Base-by-base conservation (phyloP, 1,139 yeast species). In the Suhomyces terraborum region DNA sequence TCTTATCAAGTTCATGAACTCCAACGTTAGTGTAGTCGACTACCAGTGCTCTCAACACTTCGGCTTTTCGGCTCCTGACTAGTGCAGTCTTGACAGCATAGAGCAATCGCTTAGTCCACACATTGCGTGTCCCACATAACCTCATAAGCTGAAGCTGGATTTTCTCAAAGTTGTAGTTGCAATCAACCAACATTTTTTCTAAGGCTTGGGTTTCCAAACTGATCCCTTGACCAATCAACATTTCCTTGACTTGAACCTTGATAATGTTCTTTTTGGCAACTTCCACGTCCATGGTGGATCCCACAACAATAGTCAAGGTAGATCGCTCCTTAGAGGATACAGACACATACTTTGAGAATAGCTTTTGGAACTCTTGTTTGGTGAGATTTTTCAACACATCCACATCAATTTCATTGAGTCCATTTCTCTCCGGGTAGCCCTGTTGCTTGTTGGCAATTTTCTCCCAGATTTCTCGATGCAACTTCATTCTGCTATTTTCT, bases 401-500 rank as follows among this genome's bases (percentile, higher is more conserved):
- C 1, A 46, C n/a, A 46, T 71, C 74, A 13, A 70, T 52, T 25
- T 63, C 68, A 27, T 67, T 71, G 4, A 61, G 63, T 2, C 71
- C 73, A 1, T 58, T 45, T 1, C 40, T 36, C 5, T 63, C 64
- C 1, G 56, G 51, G 46, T 75, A 74, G 22, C 61, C 46, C 49
- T 73, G 73, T 4, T 69, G 65, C 35, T 66, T 61, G 26, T 65
- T 69, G 9, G 67, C 52, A 3, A 82, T 79, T 42, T 73, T 70
- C 40, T 76, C 82, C 73, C 77, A 76, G 25, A 59, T 49, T 25
- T 62, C 60, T 39, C 64, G 69, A 53, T 82, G 88, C 1, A 51
- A 45, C 25, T 55, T 63, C 53, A 71, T 61, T 1, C 59, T 48
- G 12, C 55, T 57, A 5, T 62, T 54, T 6, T 55, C 54, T 6